phyloP scores from a whole-genome alignment of 352 stramenopile species.

The Thalassiosira oceanica region DNA sequence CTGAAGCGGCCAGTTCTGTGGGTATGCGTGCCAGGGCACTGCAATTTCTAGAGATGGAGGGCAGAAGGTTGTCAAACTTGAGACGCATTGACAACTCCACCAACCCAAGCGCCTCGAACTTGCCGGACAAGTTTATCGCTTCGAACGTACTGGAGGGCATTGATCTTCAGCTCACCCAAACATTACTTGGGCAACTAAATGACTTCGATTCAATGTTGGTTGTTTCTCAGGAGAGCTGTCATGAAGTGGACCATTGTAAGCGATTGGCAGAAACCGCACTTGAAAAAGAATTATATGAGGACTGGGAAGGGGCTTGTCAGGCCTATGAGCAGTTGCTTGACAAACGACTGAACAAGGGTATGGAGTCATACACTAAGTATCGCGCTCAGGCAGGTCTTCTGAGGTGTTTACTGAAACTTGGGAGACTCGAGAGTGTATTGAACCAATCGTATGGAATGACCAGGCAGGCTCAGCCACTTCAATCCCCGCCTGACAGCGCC shows the following conservation, averaged over 20 bases:
- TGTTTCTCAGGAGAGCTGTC: slow-evolving; percentile 50
- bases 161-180: slow-evolving; percentile 62
- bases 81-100: slow-evolving; percentile 8
- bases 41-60: slow-evolving; percentile 72
- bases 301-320: slow-evolving; percentile 75
- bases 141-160: slow-evolving; percentile 36
- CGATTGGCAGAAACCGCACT: slow-evolving; percentile 36
- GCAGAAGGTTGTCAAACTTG: too few species aligned
- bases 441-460: slow-evolving; percentile 75
- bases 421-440: slow-evolving; percentile 79
- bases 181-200: slow-evolving; percentile 65
- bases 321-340: slow-evolving; percentile 80
- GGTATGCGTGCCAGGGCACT: slow-evolving; percentile 76
- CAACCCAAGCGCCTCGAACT: slow-evolving; percentile 2
- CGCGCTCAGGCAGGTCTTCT: slow-evolving; percentile 58
- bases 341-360: slow-evolving; percentile 40
- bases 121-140: slow-evolving; percentile 45
- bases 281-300: slow-evolving; percentile 64
- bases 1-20: slow-evolving; percentile 61
- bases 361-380: slow-evolving; percentile 10
- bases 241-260: slow-evolving; percentile 30
- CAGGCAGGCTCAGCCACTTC: slow-evolving; percentile 19
- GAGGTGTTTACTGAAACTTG: slow-evolving; percentile 74
- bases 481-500: too few species aligned
- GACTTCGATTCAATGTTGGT: slow-evolving; percentile 81